Base-by-base conservation (phyloP, 2,329 filamentous ascomycete species). In the Fusarium continuum region DNA sequence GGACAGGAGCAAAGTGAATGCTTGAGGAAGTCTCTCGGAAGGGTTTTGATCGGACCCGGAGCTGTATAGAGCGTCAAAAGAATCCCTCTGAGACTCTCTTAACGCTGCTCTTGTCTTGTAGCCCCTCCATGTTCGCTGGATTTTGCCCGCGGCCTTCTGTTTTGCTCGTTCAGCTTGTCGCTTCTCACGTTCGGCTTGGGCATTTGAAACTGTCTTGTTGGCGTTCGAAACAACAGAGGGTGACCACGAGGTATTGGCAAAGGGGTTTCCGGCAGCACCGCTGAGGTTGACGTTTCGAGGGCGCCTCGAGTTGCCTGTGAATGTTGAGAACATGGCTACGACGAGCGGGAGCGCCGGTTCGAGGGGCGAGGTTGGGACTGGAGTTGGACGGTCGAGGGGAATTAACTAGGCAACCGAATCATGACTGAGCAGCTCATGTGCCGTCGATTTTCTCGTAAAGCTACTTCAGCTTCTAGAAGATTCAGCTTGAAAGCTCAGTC, bases 241-340 rank as follows among this genome's bases (percentile, higher is more conserved):
- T 14, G 80, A 79, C 82, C 87, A 86, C 35, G 82, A 80, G 26
- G 83, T 83, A 66, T 85, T 85, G 58, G 85, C 88, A 75, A 95
- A 96, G 4, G 93, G 92, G 72, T 97, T 96, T 45, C 82, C 82
- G 65, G 86, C 87, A 69, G 93, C 90, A 62, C 93, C 95, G 67
- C 92, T 95, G 61, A 99, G 88, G 78, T 98, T 97, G 74, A 98
- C 92, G 75, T 97, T 93, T 66, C 95, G 89, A 61, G 90, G 89
- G 67, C 91, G 91, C 72, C 92, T 89, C 70, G 92, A 91, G 77
- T 80, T 91, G 69, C 95, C 95, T 20, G 91, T 95, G 79, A 99
- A 99, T 49, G 91, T 93, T 61, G 91, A 89, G 79, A 95, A 96
- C 94, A 97, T 97, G 74, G 59, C 31, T 67, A 49, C 41, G 54